Evolutionary conservation across 2,329 filamentous ascomycete genomes (phyloP).

Genomic region (Claviceps humidiphila): DNA sequence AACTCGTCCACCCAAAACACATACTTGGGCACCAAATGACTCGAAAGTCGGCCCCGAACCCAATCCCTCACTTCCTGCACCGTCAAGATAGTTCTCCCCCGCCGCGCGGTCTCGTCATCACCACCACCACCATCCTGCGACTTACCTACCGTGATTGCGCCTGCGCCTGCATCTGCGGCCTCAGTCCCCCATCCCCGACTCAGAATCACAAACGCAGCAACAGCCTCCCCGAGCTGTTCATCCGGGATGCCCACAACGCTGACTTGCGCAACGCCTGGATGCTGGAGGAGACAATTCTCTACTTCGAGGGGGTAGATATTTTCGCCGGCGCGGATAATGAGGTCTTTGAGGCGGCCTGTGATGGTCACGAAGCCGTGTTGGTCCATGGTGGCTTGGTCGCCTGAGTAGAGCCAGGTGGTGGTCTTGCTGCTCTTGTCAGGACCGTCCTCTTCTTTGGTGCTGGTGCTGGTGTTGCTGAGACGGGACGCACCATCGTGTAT

Average conservation of each 20-base stretch:
- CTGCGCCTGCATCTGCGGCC: constrained; percentile 3
- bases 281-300: constrained; percentile 72
- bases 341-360: constrained; percentile 83
- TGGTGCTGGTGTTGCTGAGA: no score
- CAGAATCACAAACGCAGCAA: constrained; percentile 70
- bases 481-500: no score
- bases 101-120: no score
- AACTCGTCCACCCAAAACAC: constrained; percentile 81
- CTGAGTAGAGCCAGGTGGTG: constrained; percentile 76
- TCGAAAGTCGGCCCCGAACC: constrained; percentile 55
- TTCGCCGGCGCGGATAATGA: constrained; percentile 90
- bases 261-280: constrained; percentile 58
- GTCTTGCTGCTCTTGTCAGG: no score
- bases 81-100: constrained; percentile 22
- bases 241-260: constrained; percentile 78
- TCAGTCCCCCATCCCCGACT: constrained; percentile 15
- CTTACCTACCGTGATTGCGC: no score
- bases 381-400: constrained; percentile 84
- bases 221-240: constrained; percentile 70
- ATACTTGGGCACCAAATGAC: constrained; percentile 73
- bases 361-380: constrained; percentile 72
- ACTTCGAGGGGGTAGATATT: constrained; percentile 93
- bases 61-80: constrained; percentile 52
- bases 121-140: no score
- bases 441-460: no score